Evolutionary conservation across 805 yeast species (phyloP), one percentile per base, ranked within the genome.

Genomic region (Wickerhamiella lipophila): DNA sequence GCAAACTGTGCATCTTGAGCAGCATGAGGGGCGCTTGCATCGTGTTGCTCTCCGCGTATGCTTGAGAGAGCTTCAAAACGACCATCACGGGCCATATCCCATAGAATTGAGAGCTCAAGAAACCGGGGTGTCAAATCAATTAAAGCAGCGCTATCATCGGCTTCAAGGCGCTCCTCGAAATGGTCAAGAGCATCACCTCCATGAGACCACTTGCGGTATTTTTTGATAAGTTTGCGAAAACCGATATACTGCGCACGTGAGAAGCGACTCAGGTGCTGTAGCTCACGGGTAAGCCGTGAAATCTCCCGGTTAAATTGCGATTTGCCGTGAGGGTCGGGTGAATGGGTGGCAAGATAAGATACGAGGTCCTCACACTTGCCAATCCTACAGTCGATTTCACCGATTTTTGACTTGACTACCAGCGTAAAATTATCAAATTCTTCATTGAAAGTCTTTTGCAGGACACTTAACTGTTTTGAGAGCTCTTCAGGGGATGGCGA

Each of bases 221-320:
- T 84, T 65, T 85, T 84, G 57, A 84, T 68, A 45, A 84, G 71
- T 64, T 84, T 84, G 53, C 79, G 71, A 44, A 82, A 69, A 3
- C 70, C 94, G 2, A 85, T 78, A 58, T 79, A 78, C 59, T 84
- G 95, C 6, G 83, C 72, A 19, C 79, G 66, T 13, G 83, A 75
- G 59, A 81, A 84, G 53, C 85, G 70, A n/a, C 83, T 72, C 42
- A 84, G 65, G 52, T 79, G 74, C 56, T 80, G 83, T 23, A 82
- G 66, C 42, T 76, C 79, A 15, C 57, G 66, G 49, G 72, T 74
- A 40, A 70, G 72, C 53, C 54, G 65, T 44, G 58, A 69, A 59
- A 66, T 69, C 58, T 68, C 77, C 35, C 58, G 60, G 27, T 58
- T 60, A 18, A 65, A 56, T 42, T 36, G 48, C 5, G 42, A 13